These are phyloP conservation scores for Paxillus rubicundulus DNA, from an alignment of 768 basidiomycete genomes.

Conservation along the genomic window DNA sequence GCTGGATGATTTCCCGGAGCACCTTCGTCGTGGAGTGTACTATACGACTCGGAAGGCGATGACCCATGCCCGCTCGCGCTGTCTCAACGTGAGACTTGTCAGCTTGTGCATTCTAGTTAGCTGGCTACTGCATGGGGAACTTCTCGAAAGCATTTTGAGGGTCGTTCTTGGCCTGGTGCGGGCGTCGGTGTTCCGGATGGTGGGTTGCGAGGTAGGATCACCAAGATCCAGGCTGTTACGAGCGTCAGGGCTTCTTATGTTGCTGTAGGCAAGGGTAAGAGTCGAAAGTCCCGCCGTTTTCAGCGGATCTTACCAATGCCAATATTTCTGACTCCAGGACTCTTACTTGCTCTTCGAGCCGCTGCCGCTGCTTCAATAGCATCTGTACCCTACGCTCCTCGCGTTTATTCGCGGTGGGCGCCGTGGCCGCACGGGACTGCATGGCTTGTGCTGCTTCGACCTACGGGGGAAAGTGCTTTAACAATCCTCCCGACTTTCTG, in stretches of 20 bases:
- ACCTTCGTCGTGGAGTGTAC: too few species aligned
- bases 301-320: conserved; percentile 40
- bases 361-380: conserved; percentile 63
- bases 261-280: conserved; percentile 19
- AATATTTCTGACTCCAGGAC: conserved; percentile 62
- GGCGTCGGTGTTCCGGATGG: not conserved
- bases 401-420: conserved; percentile 56
- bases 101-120: too few species aligned
- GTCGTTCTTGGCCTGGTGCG: not conserved
- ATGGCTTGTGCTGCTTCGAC: conserved; percentile 49
- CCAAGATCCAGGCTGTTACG: not conserved
- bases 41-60: too few species aligned
- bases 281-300: not conserved
- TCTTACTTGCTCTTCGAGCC: conserved; percentile 60
- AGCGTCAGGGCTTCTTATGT: conserved; percentile 12
- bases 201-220: too few species aligned
- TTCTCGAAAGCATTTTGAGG: too few species aligned
- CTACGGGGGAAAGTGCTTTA: conserved; percentile 30
- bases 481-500: not conserved
- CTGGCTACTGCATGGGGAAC: too few species aligned
- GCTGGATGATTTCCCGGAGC: not conserved
- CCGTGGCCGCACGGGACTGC: conserved; percentile 43
- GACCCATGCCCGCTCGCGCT: too few species aligned
- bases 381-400: conserved; percentile 65
- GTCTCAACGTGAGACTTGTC: too few species aligned